These are phyloP conservation scores for Gossypium davidsonii DNA, from an alignment of 441 rosid species.

Conservation along the genomic window DNA sequence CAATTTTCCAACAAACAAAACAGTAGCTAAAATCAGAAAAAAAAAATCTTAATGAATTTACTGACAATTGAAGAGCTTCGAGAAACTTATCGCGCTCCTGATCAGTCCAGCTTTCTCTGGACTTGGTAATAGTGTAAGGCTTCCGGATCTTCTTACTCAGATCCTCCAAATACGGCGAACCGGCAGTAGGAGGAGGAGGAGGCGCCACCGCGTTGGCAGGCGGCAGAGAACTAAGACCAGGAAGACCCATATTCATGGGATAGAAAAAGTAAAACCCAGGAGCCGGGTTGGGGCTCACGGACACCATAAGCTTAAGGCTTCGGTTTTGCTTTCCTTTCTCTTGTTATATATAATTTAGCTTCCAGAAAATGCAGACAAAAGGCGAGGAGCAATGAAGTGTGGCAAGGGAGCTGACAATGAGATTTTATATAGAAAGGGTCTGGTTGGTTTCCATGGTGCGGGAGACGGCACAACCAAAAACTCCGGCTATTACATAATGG, in stretches of 20 bases:
- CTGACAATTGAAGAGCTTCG: conserved; percentile 90
- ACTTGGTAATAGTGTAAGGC: conserved; percentile 87
- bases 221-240: conserved; percentile 25
- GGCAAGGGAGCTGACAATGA: not conserved
- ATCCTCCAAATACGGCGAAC: conserved; percentile 39
- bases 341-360: no score
- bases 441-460: not conserved
- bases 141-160: conserved; percentile 68
- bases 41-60: not conserved
- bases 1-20: not conserved
- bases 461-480: not conserved
- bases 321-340: not conserved
- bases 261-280: conserved; percentile 38
- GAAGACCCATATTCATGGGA: conserved; percentile 32
- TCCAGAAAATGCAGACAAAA: not conserved
- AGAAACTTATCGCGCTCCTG: conserved; percentile 91
- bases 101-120: conserved; percentile 96
- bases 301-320: conserved; percentile 34
- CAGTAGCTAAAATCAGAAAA: not conserved
- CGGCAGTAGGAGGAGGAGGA: conserved; percentile 7
- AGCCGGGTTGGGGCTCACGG: conserved; percentile 34
- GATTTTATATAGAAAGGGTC: not conserved
- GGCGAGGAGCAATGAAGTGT: not conserved
- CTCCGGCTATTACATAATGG: not conserved
- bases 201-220: conserved; percentile 16